These are phyloP conservation scores for Ophiostoma novo-ulmi DNA, from an alignment of 2,329 filamentous ascomycete species.

Conservation along the genomic window DNA sequence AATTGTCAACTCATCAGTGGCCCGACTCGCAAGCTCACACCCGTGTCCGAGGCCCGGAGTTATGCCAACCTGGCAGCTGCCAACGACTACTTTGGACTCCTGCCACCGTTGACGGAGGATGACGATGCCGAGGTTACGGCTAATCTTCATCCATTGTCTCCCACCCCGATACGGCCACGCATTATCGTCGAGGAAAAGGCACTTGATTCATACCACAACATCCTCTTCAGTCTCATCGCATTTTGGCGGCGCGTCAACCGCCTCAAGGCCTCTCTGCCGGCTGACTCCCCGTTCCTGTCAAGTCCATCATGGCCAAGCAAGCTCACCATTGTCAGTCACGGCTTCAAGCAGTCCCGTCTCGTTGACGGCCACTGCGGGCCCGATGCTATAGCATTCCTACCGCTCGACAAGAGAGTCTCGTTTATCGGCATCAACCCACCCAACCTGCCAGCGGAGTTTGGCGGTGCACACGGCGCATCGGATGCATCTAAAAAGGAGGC, in stretches of 20 bases:
- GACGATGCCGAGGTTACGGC: not conserved
- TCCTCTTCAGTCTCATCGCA: slow-evolving; percentile 64
- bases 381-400: slow-evolving; percentile 51
- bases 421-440: slow-evolving; percentile 64
- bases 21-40: slow-evolving; percentile 55
- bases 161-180: slow-evolving; percentile 27
- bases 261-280: not conserved
- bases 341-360: slow-evolving; percentile 61
- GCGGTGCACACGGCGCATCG: slow-evolving; percentile 21
- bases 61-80: slow-evolving; percentile 52
- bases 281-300: not conserved
- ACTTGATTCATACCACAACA: slow-evolving; percentile 80
- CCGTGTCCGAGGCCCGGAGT: slow-evolving; percentile 56
- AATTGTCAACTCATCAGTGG: slow-evolving; percentile 34
- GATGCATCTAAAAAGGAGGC: slow-evolving; percentile 35
- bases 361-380: slow-evolving; percentile 54
- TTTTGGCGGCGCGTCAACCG: slow-evolving; percentile 42
- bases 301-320: slow-evolving; percentile 48
- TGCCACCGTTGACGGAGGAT: slow-evolving; percentile 26
- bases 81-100: slow-evolving; percentile 44
- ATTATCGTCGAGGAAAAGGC: slow-evolving; percentile 64
- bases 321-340: slow-evolving; percentile 63
- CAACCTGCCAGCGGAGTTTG: slow-evolving; percentile 34
- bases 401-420: slow-evolving; percentile 38
- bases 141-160: slow-evolving; percentile 32